Evolutionary conservation across 2,329 filamentous ascomycete genomes (phyloP), one percentile per base, ranked within the genome.

Genomic region (Podosphaera fusca): DNA sequence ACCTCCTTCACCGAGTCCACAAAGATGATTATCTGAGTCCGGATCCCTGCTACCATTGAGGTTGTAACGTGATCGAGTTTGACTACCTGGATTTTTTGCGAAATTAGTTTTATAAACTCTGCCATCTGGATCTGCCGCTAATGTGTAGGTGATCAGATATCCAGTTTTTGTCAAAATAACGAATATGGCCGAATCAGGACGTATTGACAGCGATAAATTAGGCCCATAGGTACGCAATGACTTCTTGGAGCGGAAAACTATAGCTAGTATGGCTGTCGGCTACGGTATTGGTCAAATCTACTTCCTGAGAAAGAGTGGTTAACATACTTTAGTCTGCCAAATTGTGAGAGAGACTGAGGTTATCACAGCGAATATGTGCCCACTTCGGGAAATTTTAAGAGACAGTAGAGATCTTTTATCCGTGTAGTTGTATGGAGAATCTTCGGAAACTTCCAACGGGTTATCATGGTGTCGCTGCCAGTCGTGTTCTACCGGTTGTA

Each of bases 141-240:
- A 74, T 0, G 89, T 90, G 68, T 98, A 98, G 3, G 89, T 96
- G 63, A 98, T 92, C 34, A 98, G 76, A 67, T 86, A 96, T 60
- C 89, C 89, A 52, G 82, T 73, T 46, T 81, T 78, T 2, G 92
- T 96, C 66, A 90, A 88, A 50, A 95, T 82, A 42, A 95, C 88
- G 55, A 95, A 80, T 56, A 96, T 94, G 58, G 87, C 84, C 5
- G 87, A 88, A 69, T 98, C 92, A 4, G 92, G 90, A 56, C 89
- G 84, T 59, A 98, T 78, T 9, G 95, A 75, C 49, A 98, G 77
- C 63, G 87, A 81, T 57, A 85, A 78, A 68, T 95, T 96, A 42
- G 80, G 76, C 45, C 92, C 92, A 67, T 96, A 96, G 1, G 82
- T 83, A 59, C 79, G 75, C 51, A 96, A 71, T 0, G 92, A 98